Base-by-base conservation (phyloP, 2,329 filamentous ascomycete species). In the Tolypocladium nubicola region DNA sequence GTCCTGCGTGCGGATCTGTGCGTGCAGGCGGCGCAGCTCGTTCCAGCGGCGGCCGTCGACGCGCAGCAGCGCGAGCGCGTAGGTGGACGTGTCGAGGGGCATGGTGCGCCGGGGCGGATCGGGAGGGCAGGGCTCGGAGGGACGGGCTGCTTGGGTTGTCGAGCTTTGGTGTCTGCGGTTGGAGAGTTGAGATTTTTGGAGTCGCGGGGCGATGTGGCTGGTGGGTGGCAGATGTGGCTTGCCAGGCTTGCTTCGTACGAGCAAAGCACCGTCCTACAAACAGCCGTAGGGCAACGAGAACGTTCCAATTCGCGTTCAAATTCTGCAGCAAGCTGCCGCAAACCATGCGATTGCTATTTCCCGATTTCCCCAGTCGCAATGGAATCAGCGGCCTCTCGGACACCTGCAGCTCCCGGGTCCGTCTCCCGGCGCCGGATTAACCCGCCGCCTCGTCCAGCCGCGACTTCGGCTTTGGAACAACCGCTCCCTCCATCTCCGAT, bases 71-170 rank as follows among this genome's bases (percentile, higher is more conserved):
- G 90, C 91, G 61, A 97, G 84, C 54, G 85, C 85, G 79, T 97
- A 97, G 55, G 89, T 91, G 14, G 90, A 93, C 9, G 91, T 96
- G 75, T 97, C 93, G 71, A 97, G 89, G 58, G 93, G 92, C 93
- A 97, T 97, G 2, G 26, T 26, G 23, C 23, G 23, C 23, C 23
- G 23, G 23, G 23, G 23, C 23, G 23, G 4, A 26, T 26, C 3
- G 23, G 23, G 23, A 26, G 23, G 30, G 30, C 19, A 19, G 19
- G 21, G 47, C 47, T 14, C 47, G 30, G 19, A 37, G 19, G 30
- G 30, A 8, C n/a, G 19, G 11, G 19, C 4, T 19, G 9, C 3
- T 3, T 13, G 10, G 26, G 26, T 8, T 16, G 47, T 50, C 47
- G 47, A 35, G 47, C 16, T 7, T 6, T 35, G 30, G 10, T 52